Base-by-base conservation (phyloP, 2,329 filamentous ascomycete species). In the Bimuria novae-zelandiae region DNA sequence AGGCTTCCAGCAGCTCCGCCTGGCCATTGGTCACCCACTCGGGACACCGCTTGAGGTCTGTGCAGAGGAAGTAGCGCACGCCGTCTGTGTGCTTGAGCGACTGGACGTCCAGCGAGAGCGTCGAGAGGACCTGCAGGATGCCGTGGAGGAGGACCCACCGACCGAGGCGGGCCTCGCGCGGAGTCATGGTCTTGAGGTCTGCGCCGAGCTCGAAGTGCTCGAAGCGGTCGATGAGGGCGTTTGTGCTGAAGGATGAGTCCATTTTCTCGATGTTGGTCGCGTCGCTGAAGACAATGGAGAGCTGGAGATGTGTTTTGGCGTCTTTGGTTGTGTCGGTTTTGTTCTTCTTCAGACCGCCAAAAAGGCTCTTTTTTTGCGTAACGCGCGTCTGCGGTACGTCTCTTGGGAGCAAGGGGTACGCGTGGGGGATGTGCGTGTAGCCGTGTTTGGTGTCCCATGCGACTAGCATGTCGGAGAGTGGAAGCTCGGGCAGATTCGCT, bases 381-480 rank as follows among this genome's bases (percentile, higher is more conserved):
- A 63, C 59, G 27, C 66, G 68, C 11, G 55, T 49, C 32, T 62
- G 59, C 1, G 64, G 61, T 11, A 72, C 61, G 23, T 68, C 64
- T 36, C 64, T 60, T 1, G 87, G 87, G 3, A 89, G 77, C 1
- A 89, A 72, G 0, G 87, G 85, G 57, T 86, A 88, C 0, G 87
- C 86, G 53, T 88, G 82, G 0, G 87, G 72, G 27, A 76, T 72
- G 19, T 75, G 73, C 2, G 63, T 51, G 64, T 84, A 87, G 7
- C 80, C 79, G 59, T 84, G 76, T 46, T 78, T 79, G 55, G 82
- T 86, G 71, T 89, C 87, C 56, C 84, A 89, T 50, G 82, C 80
- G 50, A 88, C 64, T 3, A 89, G 75, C 69, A 89, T 82, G 60
- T 89, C 85, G 0, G 85, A 87, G 59, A 89, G 80, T 1, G 84